A percentile compares a stretch with the other conserved stretches of the same genome.
These are phyloP conservation scores for Tolypocladium guangdongense DNA, from an alignment of 2,329 filamentous ascomycete species.

Conservation along the genomic window DNA sequence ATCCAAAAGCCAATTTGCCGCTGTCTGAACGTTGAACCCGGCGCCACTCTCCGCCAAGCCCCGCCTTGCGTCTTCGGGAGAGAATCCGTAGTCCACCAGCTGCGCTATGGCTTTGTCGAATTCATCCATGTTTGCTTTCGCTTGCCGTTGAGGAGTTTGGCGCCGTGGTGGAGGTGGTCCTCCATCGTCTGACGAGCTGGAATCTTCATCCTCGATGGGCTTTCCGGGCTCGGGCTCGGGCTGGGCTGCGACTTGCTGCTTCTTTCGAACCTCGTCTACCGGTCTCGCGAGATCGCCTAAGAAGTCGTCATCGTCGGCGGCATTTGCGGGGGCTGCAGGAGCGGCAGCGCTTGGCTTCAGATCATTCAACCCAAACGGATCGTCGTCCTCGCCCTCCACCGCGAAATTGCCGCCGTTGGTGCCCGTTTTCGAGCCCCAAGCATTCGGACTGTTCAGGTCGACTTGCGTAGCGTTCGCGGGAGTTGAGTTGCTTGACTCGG, in stretches of 20 bases:
- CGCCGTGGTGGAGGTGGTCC: conserved; percentile 8
- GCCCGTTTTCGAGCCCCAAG: conserved; percentile 31
- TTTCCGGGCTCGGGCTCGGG: conserved; percentile 29
- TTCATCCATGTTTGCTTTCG: conserved; percentile 20
- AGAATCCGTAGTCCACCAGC: conserved; percentile 90
- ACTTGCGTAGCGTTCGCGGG: conserved; percentile 31
- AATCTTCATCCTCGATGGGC: conserved; percentile 39
- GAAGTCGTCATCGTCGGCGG: conserved; percentile 52
- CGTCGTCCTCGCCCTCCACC: conserved; percentile 76
- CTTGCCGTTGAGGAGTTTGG: conserved; percentile 11
- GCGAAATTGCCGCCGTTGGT: conserved; percentile 26
- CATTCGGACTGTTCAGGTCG: conserved; percentile 41
- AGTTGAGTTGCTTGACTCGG: conserved; percentile 31
- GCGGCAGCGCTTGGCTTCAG: conserved; percentile 33
- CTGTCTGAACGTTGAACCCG: conserved; percentile 71
- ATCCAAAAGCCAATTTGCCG: conserved; percentile 81
- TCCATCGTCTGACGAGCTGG: conserved; percentile 34
- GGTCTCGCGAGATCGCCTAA: conserved; percentile 54
- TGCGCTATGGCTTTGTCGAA: conserved; percentile 77
- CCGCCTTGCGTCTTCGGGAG: conserved; percentile 67
- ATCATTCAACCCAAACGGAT: conserved; percentile 73
- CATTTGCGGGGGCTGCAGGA: conserved; percentile 12
- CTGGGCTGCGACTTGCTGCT: conserved; percentile 27
- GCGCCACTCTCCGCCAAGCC: conserved; percentile 73
- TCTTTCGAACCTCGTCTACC: conserved; percentile 50